Base-by-base conservation (phyloP, 2,329 filamentous ascomycete genomes). In the Fusarium buharicum region DNA sequence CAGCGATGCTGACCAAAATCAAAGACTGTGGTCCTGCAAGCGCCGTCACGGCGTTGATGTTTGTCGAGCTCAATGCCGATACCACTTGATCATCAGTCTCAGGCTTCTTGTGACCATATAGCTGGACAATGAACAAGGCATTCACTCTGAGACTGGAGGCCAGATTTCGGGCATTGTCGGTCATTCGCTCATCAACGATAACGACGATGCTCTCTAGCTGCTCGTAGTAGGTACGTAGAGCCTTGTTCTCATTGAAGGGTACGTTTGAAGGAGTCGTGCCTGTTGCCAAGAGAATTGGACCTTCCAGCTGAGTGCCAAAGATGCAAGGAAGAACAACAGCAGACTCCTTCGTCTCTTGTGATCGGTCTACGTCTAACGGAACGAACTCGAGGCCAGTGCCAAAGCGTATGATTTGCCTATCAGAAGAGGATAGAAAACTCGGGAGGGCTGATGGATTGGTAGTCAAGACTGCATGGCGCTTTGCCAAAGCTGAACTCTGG, bases 21-120 rank as follows among this genome's bases (percentile, higher is more conserved):
- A 59, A 14, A 20, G 55, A 59, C 20, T 59, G 56, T n/a, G 56
- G 55, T 4, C 56, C 56, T 1, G 55, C 56, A 6, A 59, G 37
- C 0, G 56, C 55, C 0, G 56, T 59, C 0, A 59, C 48, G 14
- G 56, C 48, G 1, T 59, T 59, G 14, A 59, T 48, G 0, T 59
- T 59, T 0, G 27, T 40, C 3, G 48, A 31, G 4, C 27, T 59
- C 36, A 59, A 18, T 3, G n/a, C 27, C 3, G 16, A 10, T 0
- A 16, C 27, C 0, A 59, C 3, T 4, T 43, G 3, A 0, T 30
- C 41, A 1, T 28, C 10, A 0, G 40, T 59, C 1, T 24, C 14
- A 0, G 34, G 55, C 8, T 38, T 43, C 10, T 54, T 18, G n/a
- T 27, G 12, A 0, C 24, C 12, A 14, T 43, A 9, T 0, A 59